Conservation (phyloP, 208 protist genomes). For the Leishmania aethiopica region DNA sequence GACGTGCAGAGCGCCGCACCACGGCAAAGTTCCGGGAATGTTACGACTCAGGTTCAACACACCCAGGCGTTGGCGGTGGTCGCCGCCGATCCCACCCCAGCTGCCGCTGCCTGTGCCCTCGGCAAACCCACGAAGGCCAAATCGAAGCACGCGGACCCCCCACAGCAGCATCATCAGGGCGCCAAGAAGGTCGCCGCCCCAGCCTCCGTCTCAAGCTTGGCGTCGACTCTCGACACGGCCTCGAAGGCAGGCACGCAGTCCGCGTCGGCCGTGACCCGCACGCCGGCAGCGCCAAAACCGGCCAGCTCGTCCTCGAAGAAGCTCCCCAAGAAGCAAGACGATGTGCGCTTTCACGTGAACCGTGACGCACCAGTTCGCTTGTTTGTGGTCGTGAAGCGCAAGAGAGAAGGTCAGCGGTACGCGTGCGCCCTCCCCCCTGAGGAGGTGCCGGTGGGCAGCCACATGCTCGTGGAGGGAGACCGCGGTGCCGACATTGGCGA, state of each 20-base stretch:
- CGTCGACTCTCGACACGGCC: background rate
- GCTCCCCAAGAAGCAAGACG: conserved; percentile 6
- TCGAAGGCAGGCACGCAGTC: background rate
- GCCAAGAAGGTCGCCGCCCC: background rate
- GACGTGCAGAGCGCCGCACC: background rate
- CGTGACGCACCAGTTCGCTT: conserved; percentile 28
- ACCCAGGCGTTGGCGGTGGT: background rate
- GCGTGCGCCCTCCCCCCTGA: conserved; percentile 25
- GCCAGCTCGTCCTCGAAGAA: background rate
- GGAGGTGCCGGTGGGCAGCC: conserved; percentile 36
- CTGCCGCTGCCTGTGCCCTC: background rate
- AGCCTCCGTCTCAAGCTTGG: background rate
- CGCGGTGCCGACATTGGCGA: conserved; percentile 64
- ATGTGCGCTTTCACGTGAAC: conserved; percentile 34
- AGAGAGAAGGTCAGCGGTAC: conserved; percentile 56
- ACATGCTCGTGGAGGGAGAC: conserved; percentile 72
- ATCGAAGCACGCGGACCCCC: background rate
- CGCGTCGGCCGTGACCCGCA: background rate
- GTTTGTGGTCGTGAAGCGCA: conserved; percentile 69
- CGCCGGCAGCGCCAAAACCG: background rate
- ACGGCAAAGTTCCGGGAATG: background rate
- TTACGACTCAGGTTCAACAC: background rate
- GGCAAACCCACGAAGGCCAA: background rate
- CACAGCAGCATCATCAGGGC: background rate
- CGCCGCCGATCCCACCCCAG: background rate